phyloP scores from a whole-genome alignment of 2,329 filamentous ascomycete species.

The Pseudocercospora crystallina region DNA sequence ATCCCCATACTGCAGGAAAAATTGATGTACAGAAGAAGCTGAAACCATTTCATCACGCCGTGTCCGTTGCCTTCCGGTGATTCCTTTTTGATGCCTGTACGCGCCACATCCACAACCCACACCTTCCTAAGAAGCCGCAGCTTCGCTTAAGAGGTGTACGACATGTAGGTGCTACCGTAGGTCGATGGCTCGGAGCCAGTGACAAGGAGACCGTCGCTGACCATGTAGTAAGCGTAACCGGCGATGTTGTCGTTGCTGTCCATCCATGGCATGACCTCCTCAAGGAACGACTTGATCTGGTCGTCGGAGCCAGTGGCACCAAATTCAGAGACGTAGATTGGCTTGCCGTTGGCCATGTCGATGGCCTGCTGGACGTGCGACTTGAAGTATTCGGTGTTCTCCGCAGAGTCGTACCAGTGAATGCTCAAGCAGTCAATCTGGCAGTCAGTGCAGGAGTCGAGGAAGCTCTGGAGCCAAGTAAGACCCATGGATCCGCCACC shows the following conservation, averaged over 20 bases:
- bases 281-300: slow-evolving; percentile 50
- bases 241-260: slow-evolving; percentile 41
- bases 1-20: not conserved
- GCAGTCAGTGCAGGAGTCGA: slow-evolving; percentile 48
- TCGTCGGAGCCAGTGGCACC: slow-evolving; percentile 51
- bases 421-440: slow-evolving; percentile 59
- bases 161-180: slow-evolving; percentile 33
- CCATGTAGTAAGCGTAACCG: slow-evolving; percentile 43
- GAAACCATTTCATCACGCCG: slow-evolving; percentile 1
- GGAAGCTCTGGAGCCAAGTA: slow-evolving; percentile 56
- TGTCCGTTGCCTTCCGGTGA: not conserved
- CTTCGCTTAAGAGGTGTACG: slow-evolving; percentile 18
- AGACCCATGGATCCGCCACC: slow-evolving; percentile 51
- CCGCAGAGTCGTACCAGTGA: slow-evolving; percentile 62
- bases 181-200: slow-evolving; percentile 32
- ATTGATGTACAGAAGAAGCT: slow-evolving; percentile 1
- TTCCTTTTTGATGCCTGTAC: no score
- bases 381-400: slow-evolving; percentile 54
- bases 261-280: slow-evolving; percentile 49
- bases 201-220: slow-evolving; percentile 36
- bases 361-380: slow-evolving; percentile 51
- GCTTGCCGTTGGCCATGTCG: slow-evolving; percentile 35
- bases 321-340: slow-evolving; percentile 67
- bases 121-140: not conserved
- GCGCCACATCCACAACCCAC: no score